A percentile compares a stretch with the other conserved stretches of the same genome.
Conservation (phyloP, 768 basidiomycete genomes). For the Podaxis sp. region DNA sequence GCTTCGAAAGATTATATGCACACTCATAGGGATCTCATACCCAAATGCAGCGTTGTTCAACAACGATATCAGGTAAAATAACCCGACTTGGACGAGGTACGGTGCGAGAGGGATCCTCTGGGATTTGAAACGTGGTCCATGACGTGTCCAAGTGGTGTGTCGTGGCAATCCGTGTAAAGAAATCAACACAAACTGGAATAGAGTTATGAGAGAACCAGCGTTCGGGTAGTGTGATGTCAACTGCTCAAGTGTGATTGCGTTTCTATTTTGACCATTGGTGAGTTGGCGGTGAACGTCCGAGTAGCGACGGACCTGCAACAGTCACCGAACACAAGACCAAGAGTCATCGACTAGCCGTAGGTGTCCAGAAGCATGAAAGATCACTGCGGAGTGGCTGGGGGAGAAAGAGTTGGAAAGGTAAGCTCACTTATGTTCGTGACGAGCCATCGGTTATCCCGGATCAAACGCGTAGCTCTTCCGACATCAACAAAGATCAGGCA, state of each 20-base stretch:
- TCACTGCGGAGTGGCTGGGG: too few species aligned
- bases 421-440: too few species aligned
- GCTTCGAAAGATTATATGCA: constrained; percentile 94
- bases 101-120: constrained; percentile 71
- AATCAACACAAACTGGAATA: constrained; percentile 81
- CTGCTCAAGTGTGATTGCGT: constrained; percentile 77
- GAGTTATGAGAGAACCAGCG: constrained; percentile 81
- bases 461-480: too few species aligned
- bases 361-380: background rate
- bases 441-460: too few species aligned
- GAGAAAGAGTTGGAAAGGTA: too few species aligned
- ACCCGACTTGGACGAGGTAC: constrained; percentile 76
- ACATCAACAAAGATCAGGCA: too few species aligned
- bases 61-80: constrained; percentile 78
- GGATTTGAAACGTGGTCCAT: constrained; percentile 56
- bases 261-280: constrained; percentile 40
- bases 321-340: constrained; percentile 83
- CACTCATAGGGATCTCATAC: constrained; percentile 83
- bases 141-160: constrained; percentile 52
- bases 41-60: constrained; percentile 93
- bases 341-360: constrained; percentile 55
- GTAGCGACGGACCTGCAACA: constrained; percentile 51
- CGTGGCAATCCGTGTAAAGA: constrained; percentile 71
- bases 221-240: constrained; percentile 66
- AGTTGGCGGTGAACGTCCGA: constrained; percentile 37